Base-by-base conservation (phyloP, 2,329 filamentous ascomycete species). In the Fusarium secorum region DNA sequence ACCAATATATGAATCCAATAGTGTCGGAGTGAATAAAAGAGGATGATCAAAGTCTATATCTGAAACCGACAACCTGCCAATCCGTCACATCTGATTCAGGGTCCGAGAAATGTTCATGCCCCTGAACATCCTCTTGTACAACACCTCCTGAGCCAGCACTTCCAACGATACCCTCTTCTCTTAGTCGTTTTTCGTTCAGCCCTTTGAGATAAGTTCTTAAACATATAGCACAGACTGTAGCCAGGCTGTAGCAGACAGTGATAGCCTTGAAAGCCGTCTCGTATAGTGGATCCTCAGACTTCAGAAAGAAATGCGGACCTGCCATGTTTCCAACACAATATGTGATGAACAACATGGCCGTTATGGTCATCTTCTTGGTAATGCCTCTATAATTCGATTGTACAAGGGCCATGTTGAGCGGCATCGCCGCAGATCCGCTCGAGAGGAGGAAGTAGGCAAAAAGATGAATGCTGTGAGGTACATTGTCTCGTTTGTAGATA, bases 281-380 rank as follows among this genome's bases (percentile, higher is more conserved):
- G 66, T 89, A 89, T 2, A 79, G 78, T 0, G 87, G 87, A 11
- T 83, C 84, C 72, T 89, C 86, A 4, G 72, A 64, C 5, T 82
- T 75, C 46, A 79, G 81, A 76, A 89, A 89, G 71, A 89, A 83
- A 46, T 88, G 86, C 5, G 87, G 87, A 0, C 87, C 87, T 2
- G 81, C 80, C 48, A 89, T 87, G 64, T 89, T 89, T 3, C 87
- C 87, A 2, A 82, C 77, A 57, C 87, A 89, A 70, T 88, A 89
- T 6, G 83, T 84, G 14, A 88, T 74, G 68, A 89, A 88, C 7
- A 89, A 76, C 71, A 89, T 72, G 0, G 85, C 85, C 3, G 85
- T 88, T 60, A 88, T 84, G 11, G 86, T 88, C 83, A 87, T 87
- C 77, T 88, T 89, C 80, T 89, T 89, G 35, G 87, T 88, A 24